Conservation (phyloP, 2,329 filamentous ascomycete species). For the Pseudopyricularia cyperi region DNA sequence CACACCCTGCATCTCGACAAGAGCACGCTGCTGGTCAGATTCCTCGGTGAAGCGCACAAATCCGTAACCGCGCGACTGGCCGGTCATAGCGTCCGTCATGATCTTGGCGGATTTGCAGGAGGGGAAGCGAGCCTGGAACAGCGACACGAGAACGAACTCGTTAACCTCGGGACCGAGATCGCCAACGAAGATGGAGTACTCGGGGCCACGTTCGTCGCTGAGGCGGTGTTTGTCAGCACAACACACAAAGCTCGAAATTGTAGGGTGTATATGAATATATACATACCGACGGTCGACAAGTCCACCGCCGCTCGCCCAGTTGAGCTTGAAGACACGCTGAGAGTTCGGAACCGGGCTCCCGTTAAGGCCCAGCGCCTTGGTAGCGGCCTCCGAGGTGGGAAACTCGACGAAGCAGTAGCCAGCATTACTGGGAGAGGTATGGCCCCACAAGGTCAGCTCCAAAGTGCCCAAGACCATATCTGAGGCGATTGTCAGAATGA, state of each 20-base stretch:
- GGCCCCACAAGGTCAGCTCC: neutral
- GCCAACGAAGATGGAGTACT: constrained; percentile 95
- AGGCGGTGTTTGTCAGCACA: neutral
- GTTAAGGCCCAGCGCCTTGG: constrained; percentile 83
- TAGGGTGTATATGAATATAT: neutral
- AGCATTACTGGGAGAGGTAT: constrained; percentile 54
- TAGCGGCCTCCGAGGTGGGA: constrained; percentile 64
- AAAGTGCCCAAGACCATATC: neutral
- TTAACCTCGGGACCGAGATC: constrained; percentile 97
- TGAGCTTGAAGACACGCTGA: constrained; percentile 91
- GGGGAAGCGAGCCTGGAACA: constrained; percentile 92
- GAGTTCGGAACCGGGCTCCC: constrained; percentile 87
- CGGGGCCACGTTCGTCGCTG: constrained; percentile 89
- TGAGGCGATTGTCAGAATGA: neutral
- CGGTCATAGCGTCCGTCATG: constrained; percentile 97
- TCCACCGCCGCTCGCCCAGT: constrained; percentile 96
- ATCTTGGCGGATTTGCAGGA: constrained; percentile 99
- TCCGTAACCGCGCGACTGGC: constrained; percentile 93
- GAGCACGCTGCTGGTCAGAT: constrained; percentile 86
- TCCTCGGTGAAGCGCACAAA: constrained; percentile 97
- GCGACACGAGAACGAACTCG: constrained; percentile 91
- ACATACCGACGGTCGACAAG: constrained; percentile 80
- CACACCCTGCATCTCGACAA: constrained; percentile 97
- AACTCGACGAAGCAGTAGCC: constrained; percentile 99
- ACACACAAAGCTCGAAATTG: neutral